phyloP scores from a whole-genome alignment of 73 alveolate genomes.

The Paramecium biaurelia region DNA sequence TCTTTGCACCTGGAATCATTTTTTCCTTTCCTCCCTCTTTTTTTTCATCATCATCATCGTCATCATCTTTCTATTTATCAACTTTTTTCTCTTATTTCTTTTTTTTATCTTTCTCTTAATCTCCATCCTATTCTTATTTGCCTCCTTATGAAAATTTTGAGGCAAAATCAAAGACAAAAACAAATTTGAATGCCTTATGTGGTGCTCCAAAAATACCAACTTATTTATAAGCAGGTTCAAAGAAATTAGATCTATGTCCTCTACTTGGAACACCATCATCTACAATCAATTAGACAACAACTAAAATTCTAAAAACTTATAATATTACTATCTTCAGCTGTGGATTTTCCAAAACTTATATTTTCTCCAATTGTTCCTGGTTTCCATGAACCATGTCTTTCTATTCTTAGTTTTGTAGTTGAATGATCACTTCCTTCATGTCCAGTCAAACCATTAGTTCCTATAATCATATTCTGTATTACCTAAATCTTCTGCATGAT shows the following conservation, averaged over 20 bases:
- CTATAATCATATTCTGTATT: constrained; percentile 40
- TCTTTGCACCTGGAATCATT: neutral
- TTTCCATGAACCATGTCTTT: constrained; percentile 82
- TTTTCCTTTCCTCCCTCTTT: constrained; percentile 11
- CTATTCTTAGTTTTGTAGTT: constrained; percentile 81
- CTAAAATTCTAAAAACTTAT: constrained; percentile 69
- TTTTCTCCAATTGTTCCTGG: constrained; percentile 83
- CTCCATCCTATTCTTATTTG: neutral
- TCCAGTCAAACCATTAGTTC: constrained; percentile 50
- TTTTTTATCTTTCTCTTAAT: neutral
- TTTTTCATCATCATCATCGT: neutral
- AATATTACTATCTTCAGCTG: constrained; percentile 76
- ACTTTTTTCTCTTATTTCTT: neutral
- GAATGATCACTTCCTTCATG: constrained; percentile 88
- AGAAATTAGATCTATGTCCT: constrained; percentile 76
- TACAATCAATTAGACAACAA: constrained; percentile 68
- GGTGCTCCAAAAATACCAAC: constrained; percentile 63
- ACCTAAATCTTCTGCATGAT: constrained; percentile 89
- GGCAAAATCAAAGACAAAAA: constrained; percentile 57
- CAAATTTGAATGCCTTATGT: constrained; percentile 51
- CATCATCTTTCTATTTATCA: neutral
- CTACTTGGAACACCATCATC: constrained; percentile 89
- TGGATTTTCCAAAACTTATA: constrained; percentile 77
- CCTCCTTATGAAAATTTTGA: neutral
- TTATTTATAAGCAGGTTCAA: constrained; percentile 52